Percentiles rank a stretch among this genome's conserved stretches.
These are phyloP conservation scores for Boletus rubescentipes DNA, from an alignment of 768 basidiomycete genomes.

Conservation along the genomic window DNA sequence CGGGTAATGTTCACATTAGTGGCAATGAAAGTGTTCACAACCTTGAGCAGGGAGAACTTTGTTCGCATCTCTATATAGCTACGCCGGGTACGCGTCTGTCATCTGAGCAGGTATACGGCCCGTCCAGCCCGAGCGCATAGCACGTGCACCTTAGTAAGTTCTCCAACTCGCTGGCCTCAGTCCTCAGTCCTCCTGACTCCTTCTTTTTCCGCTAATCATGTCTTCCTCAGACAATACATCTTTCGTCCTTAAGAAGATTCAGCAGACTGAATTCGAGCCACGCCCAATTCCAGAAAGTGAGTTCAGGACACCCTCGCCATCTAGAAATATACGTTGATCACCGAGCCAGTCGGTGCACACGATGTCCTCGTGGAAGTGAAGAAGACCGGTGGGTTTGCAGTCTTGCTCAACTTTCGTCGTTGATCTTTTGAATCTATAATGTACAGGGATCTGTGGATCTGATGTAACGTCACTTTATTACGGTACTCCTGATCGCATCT, in stretches of 20 bases:
- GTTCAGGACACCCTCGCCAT: conserved; percentile 15
- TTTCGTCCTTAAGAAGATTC: conserved; percentile 69
- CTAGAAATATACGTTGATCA: conserved; percentile 8
- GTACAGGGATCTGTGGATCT: conserved; percentile 83
- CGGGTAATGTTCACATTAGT: no score
- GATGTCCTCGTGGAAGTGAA: conserved; percentile 89
- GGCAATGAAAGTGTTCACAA: no score
- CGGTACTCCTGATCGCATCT: background rate
- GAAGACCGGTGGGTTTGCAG: conserved; percentile 71
- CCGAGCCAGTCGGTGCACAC: conserved; percentile 53
- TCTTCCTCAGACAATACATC: conserved; percentile 62
- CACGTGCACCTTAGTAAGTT: background rate
- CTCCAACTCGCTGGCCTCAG: no score
- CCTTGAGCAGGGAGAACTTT: no score
- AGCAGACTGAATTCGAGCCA: conserved; percentile 69
- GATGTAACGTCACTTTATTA: conserved; percentile 51
- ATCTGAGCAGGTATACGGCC: no score
- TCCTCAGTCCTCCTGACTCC: background rate
- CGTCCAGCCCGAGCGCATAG: no score
- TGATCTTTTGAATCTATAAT: conserved; percentile 9
- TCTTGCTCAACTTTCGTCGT: conserved; percentile 1
- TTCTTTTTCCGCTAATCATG: conserved; percentile 37
- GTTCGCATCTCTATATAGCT: no score
- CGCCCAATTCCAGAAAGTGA: conserved; percentile 72
- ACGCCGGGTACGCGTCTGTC: no score